Evolutionary conservation across 139 green algal species (phyloP).

Genomic region (Pleodorina starrii): DNA sequence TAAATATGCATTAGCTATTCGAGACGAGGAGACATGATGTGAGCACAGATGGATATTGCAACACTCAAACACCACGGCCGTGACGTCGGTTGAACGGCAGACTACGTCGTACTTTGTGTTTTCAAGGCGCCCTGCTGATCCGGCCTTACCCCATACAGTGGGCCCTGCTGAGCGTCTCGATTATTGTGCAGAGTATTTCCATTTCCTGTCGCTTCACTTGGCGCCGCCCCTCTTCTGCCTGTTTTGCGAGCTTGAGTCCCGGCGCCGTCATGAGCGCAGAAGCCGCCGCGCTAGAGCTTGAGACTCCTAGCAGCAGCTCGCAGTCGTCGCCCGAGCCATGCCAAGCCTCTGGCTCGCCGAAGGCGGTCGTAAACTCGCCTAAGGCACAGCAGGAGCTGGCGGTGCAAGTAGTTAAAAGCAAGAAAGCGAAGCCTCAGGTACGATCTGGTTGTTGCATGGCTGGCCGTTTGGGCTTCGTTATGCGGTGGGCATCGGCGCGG

Average conservation of each 20-base stretch:
- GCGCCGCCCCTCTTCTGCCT: conserved; percentile 6
- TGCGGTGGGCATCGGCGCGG: not conserved
- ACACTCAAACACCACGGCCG: too few relatives aligned
- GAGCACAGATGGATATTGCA: too few relatives aligned
- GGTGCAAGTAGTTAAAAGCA: not conserved
- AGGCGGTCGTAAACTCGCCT: not conserved
- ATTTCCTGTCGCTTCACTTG: not conserved
- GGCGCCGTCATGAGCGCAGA: conserved; percentile 25
- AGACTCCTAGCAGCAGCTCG: not conserved
- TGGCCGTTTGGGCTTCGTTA: not conserved
- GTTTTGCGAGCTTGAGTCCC: not conserved
- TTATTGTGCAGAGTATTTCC: too few relatives aligned
- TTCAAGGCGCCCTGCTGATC: too few relatives aligned
- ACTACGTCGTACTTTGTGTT: too few relatives aligned
- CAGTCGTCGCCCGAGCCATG: not conserved
- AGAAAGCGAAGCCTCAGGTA: conserved; percentile 34
- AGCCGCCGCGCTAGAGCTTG: not conserved
- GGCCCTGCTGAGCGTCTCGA: too few relatives aligned
- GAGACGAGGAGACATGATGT: too few relatives aligned
- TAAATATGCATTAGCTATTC: too few relatives aligned
- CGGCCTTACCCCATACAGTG: too few relatives aligned
- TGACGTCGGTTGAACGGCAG: too few relatives aligned
- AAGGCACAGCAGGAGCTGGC: conserved; percentile 8
- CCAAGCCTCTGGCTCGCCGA: not conserved
- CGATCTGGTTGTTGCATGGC: not conserved